Evolutionary conservation across 805 yeast species (phyloP).

Genomic region (Sungouiella blattae): DNA sequence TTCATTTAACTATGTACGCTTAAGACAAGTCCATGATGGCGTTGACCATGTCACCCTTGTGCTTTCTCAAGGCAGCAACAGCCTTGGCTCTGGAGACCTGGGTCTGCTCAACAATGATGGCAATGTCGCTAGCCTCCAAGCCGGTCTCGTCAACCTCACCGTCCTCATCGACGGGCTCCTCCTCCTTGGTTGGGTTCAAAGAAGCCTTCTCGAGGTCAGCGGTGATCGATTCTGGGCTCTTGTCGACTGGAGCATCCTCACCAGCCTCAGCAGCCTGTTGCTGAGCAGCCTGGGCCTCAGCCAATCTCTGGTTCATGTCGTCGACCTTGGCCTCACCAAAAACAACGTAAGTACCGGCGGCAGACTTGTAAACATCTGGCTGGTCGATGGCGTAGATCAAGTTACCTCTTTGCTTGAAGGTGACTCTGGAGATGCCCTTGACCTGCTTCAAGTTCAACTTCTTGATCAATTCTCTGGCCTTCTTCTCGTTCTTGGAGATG

Average conservation of each 20-base stretch:
- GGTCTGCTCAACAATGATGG: constrained; percentile 87
- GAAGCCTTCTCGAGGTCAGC: constrained; percentile 77
- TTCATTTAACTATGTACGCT: no score
- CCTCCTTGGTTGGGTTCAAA: constrained; percentile 41
- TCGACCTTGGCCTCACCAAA: constrained; percentile 98
- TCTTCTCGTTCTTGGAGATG: constrained; percentile 87
- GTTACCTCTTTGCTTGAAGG: constrained; percentile 91
- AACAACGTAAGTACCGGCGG: constrained; percentile 91
- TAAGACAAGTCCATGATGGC: constrained; percentile 82
- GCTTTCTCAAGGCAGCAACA: constrained; percentile 80
- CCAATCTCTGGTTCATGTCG: constrained; percentile 84
- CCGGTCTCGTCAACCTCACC: constrained; percentile 79
- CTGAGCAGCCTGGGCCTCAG: constrained; percentile 71
- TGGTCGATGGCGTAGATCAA: constrained; percentile 82
- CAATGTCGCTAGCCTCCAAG: constrained; percentile 75
- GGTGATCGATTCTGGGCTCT: constrained; percentile 74
- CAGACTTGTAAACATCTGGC: constrained; percentile 94
- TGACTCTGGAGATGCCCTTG: constrained; percentile 91
- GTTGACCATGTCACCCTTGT: constrained; percentile 92
- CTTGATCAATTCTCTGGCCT: constrained; percentile 86
- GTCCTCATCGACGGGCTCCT: constrained; percentile 57
- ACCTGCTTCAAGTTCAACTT: constrained; percentile 88
- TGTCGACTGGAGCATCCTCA: constrained; percentile 38
- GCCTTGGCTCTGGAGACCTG: constrained; percentile 87
- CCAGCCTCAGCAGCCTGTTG: constrained; percentile 52